Percentiles rank a stretch among this genome's conserved stretches.
Evolutionary conservation across 257 asterid species (phyloP).

Genomic region (Lithospermum erythrorhizon): DNA sequence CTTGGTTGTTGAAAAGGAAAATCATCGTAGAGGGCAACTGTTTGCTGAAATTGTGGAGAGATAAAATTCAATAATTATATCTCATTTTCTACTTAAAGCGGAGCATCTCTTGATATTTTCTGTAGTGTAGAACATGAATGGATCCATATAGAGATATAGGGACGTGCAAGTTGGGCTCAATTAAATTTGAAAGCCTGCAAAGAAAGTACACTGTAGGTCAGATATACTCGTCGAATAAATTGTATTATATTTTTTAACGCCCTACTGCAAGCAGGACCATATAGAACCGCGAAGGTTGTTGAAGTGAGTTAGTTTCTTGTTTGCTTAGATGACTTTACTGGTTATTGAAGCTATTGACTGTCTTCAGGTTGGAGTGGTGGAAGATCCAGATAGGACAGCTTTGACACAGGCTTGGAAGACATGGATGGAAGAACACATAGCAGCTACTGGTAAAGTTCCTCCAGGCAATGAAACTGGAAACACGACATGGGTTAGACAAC

Average conservation of each 20-base stretch:
- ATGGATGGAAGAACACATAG: conserved; percentile 94
- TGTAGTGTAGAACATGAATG: too few relatives aligned
- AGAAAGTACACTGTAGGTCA: too few relatives aligned
- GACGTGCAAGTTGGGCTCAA: too few relatives aligned
- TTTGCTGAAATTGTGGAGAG: too few relatives aligned
- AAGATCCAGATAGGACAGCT: conserved; percentile 53
- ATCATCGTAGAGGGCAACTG: too few relatives aligned
- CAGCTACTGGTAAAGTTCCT: conserved; percentile 72
- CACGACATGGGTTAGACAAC: conserved; percentile 63
- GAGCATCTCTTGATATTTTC: background rate
- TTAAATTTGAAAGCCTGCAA: too few relatives aligned
- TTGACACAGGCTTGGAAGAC: conserved; percentile 80
- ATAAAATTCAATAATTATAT: too few relatives aligned
- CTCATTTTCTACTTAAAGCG: background rate
- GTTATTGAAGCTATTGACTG: background rate
- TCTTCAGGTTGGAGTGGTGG: conserved; percentile 60
- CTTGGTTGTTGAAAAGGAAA: background rate
- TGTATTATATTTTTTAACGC: too few relatives aligned
- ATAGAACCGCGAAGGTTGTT: too few relatives aligned
- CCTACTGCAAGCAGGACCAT: too few relatives aligned
- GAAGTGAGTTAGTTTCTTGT: background rate
- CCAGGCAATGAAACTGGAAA: conserved; percentile 86
- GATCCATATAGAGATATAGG: too few relatives aligned
- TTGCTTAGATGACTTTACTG: background rate
- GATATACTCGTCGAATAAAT: too few relatives aligned